Base-by-base conservation (phyloP, 768 basidiomycete species). In the Suillus brevipes region DNA sequence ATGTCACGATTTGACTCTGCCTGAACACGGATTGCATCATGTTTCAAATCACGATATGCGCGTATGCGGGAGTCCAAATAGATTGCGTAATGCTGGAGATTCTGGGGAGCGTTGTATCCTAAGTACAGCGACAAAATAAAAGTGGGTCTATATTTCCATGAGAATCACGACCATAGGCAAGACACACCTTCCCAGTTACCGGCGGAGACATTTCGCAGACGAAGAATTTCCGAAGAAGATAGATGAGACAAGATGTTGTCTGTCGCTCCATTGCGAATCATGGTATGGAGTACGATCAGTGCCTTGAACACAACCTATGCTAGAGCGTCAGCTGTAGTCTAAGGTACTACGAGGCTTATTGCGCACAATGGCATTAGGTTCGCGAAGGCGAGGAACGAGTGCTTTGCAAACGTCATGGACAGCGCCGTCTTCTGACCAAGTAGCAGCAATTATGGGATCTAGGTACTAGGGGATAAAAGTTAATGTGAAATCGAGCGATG, bases 231-330 rank as follows among this genome's bases (percentile, higher is more conserved):
- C 2, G 88, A 84, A 40, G 89, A 85, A 6, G 93, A 89, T 45
- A 99, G 85, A 77, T 95, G 90, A 14, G 86, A 82, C 23, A 98
- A 84, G 14, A 98, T 86, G 73, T 95, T 94, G 81, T 99, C 95
- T 7, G 96, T 97, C 3, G 92, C 85, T n/a, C 97, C 97, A 66
- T 93, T 94, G 34, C 97, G 88, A 74, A 99, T 92, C 93, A 99
- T 95, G 38, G 89, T 94, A 75, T 99, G 97, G 8, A 99, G 81
- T 4, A 97, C 94, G 70, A 99, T 90, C 69, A 99, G 82, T 0
- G 95, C 95, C 74, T 99, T 99, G 87, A 99, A 98, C n/a, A 94
- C 95, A 69, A 99, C 85, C 95, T 97, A 71, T 60, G 52, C 23
- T 2, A 31, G 63, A 57, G 20, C 38, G 47, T 28, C 34, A 58